Percentiles rank a stretch among this genome's conserved stretches.
Conservation (phyloP, 495 filamentous ascomycete species). For the Corynascus novoguineensis region DNA sequence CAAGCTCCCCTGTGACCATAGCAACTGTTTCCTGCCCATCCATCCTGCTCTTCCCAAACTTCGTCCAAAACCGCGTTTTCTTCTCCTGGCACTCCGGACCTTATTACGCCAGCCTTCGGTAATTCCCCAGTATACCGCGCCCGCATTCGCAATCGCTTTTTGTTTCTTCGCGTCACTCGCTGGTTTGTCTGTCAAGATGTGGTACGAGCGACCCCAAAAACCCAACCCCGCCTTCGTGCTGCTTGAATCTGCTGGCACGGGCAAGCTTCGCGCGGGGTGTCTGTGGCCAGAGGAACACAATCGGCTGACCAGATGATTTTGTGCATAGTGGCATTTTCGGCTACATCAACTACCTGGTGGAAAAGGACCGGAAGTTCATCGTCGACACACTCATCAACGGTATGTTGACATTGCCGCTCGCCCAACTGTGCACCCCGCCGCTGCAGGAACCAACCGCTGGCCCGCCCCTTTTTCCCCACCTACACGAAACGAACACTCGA, state of each 20-base stretch:
- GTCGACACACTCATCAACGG: constrained; percentile 95
- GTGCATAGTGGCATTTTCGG: constrained; percentile 90
- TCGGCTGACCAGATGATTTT: constrained; percentile 4
- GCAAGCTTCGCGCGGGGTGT: constrained; percentile 1
- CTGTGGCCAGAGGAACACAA: neutral
- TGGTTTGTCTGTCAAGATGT: constrained; percentile 32
- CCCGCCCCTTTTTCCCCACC: constrained; percentile 19
- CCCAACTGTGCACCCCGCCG: neutral
- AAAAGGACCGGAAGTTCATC: constrained; percentile 94
- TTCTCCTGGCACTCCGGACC: neutral
- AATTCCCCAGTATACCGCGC: constrained; percentile 9
- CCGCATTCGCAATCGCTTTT: constrained; percentile 1
- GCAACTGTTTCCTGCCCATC: constrained; percentile 8
- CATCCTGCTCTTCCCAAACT: constrained; percentile 7
- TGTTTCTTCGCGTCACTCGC: constrained; percentile 21
- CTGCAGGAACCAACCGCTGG: constrained; percentile 13
- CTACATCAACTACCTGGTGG: constrained; percentile 88
- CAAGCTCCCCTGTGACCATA: constrained; percentile 18
- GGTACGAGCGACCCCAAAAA: constrained; percentile 24
- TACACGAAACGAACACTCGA: constrained; percentile 16
- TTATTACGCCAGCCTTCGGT: neutral
- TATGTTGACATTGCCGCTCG: constrained; percentile 31
- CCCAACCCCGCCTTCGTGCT: constrained; percentile 14
- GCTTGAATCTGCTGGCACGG: neutral
- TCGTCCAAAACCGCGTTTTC: neutral